phyloP scores from a whole-genome alignment of 768 basidiomycete species.

The Mycena polygramma region DNA sequence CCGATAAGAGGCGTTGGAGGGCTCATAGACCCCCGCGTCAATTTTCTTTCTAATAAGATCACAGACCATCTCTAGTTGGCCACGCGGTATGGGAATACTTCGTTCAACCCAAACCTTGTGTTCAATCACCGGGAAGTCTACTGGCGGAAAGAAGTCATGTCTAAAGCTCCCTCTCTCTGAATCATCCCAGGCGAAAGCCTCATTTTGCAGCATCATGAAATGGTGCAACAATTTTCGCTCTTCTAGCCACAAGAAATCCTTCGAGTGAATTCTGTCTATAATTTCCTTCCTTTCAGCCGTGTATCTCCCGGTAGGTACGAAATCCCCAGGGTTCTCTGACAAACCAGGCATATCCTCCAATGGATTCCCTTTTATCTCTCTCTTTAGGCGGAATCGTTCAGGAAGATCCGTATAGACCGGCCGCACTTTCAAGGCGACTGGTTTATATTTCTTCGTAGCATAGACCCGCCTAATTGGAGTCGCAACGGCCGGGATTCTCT shows the following conservation, averaged over 20 bases:
- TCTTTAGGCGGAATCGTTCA: constrained; percentile 41
- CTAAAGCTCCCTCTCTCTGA: constrained; percentile 1
- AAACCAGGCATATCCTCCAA: constrained; percentile 41
- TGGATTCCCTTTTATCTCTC: constrained; percentile 46
- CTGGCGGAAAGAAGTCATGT: no score
- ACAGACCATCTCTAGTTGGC: constrained; percentile 23
- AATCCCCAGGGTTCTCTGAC: constrained; percentile 34
- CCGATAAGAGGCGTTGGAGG: constrained; percentile 36
- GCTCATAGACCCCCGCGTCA: constrained; percentile 24
- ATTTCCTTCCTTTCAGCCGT: constrained; percentile 41
- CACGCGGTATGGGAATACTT: constrained; percentile 31
- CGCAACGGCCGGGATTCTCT: neutral
- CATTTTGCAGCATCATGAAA: constrained; percentile 40
- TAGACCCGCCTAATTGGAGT: constrained; percentile 12
- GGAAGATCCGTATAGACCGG: constrained; percentile 42
- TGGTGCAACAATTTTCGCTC: constrained; percentile 36
- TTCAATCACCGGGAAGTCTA: no score
- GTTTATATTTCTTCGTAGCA: constrained; percentile 47
- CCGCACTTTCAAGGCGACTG: constrained; percentile 44
- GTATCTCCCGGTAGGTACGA: constrained; percentile 42
- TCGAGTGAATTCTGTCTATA: constrained; percentile 39
- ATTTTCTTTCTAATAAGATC: constrained; percentile 31
- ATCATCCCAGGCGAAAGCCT: constrained; percentile 10
- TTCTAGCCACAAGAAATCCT: constrained; percentile 37
- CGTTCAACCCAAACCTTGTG: no score